Base-by-base conservation (phyloP, 495 filamentous ascomycete species). In the Talaromyces trachyspermus region DNA sequence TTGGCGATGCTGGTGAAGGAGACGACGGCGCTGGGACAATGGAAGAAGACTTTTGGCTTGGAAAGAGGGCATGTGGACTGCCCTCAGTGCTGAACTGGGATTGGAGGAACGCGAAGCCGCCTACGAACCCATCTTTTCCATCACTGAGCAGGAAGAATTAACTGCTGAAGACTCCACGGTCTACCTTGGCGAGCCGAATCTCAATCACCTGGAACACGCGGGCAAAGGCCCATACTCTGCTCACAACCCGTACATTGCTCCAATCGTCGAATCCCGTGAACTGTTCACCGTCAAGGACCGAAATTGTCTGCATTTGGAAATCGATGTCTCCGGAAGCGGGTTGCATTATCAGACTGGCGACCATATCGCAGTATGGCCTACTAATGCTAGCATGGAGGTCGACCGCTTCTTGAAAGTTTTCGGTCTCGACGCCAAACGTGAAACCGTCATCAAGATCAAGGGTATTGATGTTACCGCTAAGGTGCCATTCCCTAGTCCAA, bases 41-140 rank as follows among this genome's bases (percentile, higher is more conserved):
- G 92, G 92, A 99, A 68, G 92, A 99, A 71, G 92, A 99, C 58
- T 99, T 96, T 71, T 99, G 60, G 86, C 92, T 50, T 99, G 92
- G 92, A 99, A 99, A 66, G 92, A 99, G 57, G 89, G 90, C 41
- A 99, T 99, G 94, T 99, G 92, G 92, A 68, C 72, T 50, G 89
- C 85, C 46, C 70, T 97, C 32, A 71, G 82, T 5, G 79, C 87
- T 43, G 77, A 84, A 53, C 85, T 99, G 84, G 76, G 78, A 43
- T 74, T 99, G 36, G 85, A 96, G 65, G 92, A 99, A 66, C 89
- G 92, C 40, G 92, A 99, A 64, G 85, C 92, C 41, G 81, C 90
- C 53, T 99, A 99, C 62, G 92, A 99, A 61, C 87, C 92, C 27
- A 81, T 94, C 43, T 97, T 95, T 58, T 77, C 74, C 50, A 83